A percentile compares a stretch with the other conserved stretches of the same genome.
Evolutionary conservation across 352 stramenopile genomes (phyloP).

Genomic region (Phytophthora boehmeriae): DNA sequence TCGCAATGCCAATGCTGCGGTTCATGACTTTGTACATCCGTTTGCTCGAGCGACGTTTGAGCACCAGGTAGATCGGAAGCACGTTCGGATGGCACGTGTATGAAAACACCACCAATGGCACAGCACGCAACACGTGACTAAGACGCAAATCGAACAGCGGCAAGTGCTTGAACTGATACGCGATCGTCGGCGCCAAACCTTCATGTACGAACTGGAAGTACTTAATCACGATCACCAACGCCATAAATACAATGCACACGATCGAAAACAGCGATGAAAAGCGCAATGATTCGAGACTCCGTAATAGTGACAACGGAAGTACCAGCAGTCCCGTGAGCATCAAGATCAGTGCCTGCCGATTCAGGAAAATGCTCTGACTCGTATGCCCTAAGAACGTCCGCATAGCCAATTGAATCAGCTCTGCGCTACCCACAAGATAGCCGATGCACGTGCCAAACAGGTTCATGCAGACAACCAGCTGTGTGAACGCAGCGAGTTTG

Average conservation of each 20-base stretch:
- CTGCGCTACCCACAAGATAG: slow-evolving; percentile 82
- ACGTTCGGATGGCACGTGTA: slow-evolving; percentile 91
- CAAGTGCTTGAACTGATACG: slow-evolving; percentile 79
- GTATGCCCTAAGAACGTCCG: slow-evolving; percentile 48
- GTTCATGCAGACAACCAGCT: slow-evolving; percentile 85
- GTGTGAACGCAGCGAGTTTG: slow-evolving; percentile 72
- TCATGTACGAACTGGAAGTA: slow-evolving; percentile 89
- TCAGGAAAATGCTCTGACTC: slow-evolving; percentile 59
- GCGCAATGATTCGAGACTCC: slow-evolving; percentile 79
- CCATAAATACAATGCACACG: slow-evolving; percentile 89
- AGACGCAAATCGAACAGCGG: slow-evolving; percentile 74
- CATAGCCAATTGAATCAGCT: slow-evolving; percentile 75
- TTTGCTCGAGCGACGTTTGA: slow-evolving; percentile 80
- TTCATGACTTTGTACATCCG: slow-evolving; percentile 92
- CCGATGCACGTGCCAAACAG: slow-evolving; percentile 88
- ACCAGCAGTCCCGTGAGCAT: slow-evolving; percentile 70
- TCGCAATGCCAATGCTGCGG: slow-evolving; percentile 79
- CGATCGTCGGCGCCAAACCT: slow-evolving; percentile 62
- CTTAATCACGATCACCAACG: slow-evolving; percentile 87
- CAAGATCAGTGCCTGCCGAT: slow-evolving; percentile 73
- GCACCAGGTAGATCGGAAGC: slow-evolving; percentile 88
- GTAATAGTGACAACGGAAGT: slow-evolving; percentile 81
- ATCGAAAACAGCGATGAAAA: slow-evolving; percentile 91
- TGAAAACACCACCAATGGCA: slow-evolving; percentile 88
- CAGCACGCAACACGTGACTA: slow-evolving; percentile 62